These are phyloP conservation scores for Colletotrichum tabaci DNA, from an alignment of 2,329 filamentous ascomycete species.

Conservation along the genomic window DNA sequence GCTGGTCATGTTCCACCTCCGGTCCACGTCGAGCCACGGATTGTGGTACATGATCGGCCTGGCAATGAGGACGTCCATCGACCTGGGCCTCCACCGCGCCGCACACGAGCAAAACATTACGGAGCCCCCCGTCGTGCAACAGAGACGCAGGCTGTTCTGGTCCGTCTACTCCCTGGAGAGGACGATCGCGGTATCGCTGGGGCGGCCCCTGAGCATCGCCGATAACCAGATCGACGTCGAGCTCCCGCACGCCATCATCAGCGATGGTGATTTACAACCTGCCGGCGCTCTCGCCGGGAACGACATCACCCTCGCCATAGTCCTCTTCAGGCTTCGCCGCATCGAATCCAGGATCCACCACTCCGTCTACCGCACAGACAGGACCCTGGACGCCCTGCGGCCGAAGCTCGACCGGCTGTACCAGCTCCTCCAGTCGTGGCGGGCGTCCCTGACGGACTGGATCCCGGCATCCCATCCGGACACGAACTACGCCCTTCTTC, in stretches of 20 bases:
- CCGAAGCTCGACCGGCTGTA: slow-evolving; percentile 63
- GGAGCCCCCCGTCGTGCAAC: neutral
- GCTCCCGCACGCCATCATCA: slow-evolving; percentile 56
- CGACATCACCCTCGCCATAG: slow-evolving; percentile 57
- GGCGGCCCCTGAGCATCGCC: slow-evolving; percentile 64
- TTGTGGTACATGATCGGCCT: slow-evolving; percentile 70
- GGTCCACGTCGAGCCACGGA: slow-evolving; percentile 64
- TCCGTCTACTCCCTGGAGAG: slow-evolving; percentile 66
- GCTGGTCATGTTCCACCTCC: slow-evolving; percentile 65
- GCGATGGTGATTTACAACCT: slow-evolving; percentile 43
- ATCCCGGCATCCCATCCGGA: slow-evolving; percentile 64
- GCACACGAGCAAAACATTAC: slow-evolving; percentile 54
- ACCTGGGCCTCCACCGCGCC: slow-evolving; percentile 65
- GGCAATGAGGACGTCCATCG: slow-evolving; percentile 67
- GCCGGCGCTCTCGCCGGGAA: slow-evolving; percentile 50
- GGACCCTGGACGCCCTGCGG: slow-evolving; percentile 58
- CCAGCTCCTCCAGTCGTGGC: slow-evolving; percentile 62
- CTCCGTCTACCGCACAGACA: slow-evolving; percentile 66
- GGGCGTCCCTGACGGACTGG: slow-evolving; percentile 70
- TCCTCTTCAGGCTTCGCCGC: slow-evolving; percentile 61
- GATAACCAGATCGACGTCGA: slow-evolving; percentile 66
- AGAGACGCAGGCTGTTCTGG: slow-evolving; percentile 64
- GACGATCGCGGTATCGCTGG: slow-evolving; percentile 65
- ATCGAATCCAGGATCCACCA: slow-evolving; percentile 66
- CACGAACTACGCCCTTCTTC: slow-evolving; percentile 63